Conservation (phyloP, 2,329 filamentous ascomycete genomes). For the Ophidiomyces ophidiicola region DNA sequence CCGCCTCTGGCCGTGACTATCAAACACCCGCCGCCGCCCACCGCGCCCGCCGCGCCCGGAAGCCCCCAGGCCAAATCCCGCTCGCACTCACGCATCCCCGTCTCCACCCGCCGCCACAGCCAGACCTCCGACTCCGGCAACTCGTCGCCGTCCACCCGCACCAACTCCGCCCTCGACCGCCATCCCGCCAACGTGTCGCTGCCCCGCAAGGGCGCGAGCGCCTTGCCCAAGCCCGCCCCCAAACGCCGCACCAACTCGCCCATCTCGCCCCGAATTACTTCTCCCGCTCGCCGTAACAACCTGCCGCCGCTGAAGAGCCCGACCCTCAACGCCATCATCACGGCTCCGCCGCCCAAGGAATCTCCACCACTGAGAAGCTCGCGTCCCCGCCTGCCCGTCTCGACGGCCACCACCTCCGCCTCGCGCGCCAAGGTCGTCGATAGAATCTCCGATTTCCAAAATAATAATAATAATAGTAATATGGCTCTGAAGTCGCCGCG, state of each 20-base stretch:
- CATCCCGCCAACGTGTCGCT: constrained; percentile 24
- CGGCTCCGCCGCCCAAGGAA: constrained; percentile 55
- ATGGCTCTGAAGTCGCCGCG: constrained; percentile 22
- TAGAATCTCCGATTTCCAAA: constrained; percentile 38
- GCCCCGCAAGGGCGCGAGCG: constrained; percentile 31
- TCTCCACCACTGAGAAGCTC: constrained; percentile 67
- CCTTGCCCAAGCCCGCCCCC: constrained; percentile 28
- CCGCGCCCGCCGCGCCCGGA: not conserved
- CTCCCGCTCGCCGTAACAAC: constrained; percentile 27
- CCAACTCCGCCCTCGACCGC: constrained; percentile 24
- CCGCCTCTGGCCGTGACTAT: constrained; percentile 26
- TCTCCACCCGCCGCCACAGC: constrained; percentile 31
- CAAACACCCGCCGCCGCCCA: constrained; percentile 17
- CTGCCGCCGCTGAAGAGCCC: constrained; percentile 40
- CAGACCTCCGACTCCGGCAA: constrained; percentile 32
- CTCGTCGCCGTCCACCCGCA: constrained; percentile 25
- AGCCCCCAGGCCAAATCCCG: constrained; percentile 7
- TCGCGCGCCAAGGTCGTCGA: constrained; percentile 56
- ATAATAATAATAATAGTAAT: constrained; percentile 22
- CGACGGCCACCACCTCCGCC: constrained; percentile 57
- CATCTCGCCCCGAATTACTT: constrained; percentile 18
- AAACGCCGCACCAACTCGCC: constrained; percentile 6
- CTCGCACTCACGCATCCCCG: constrained; percentile 35
- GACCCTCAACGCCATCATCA: constrained; percentile 61
- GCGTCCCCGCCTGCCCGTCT: constrained; percentile 66